Evolutionary conservation across 768 basidiomycete species (phyloP).

Genomic region (Strobilomyces confusus): DNA sequence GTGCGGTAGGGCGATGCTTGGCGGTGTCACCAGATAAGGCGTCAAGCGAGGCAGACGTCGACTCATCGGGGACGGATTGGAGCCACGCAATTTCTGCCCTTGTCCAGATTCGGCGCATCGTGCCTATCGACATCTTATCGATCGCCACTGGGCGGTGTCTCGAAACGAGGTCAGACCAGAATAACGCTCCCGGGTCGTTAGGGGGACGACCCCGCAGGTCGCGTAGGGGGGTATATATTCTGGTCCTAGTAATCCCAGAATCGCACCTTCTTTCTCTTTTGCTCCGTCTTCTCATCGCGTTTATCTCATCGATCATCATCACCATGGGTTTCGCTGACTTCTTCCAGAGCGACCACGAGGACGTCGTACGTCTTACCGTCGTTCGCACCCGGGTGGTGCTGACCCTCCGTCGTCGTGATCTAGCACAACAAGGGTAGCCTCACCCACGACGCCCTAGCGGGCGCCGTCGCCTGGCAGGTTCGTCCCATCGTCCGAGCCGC

Average conservation of each 20-base stretch:
- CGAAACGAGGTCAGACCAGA: slow-evolving; percentile 10
- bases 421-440: slow-evolving; percentile 12
- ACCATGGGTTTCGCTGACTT: slow-evolving; percentile 9
- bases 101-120: slow-evolving; percentile 2
- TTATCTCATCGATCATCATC: not conserved
- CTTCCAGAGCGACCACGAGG: not conserved
- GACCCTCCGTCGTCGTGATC: not conserved
- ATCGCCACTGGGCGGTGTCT: slow-evolving; percentile 6
- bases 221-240: slow-evolving; percentile 17
- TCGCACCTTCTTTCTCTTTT: not conserved
- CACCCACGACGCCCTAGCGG: slow-evolving; percentile 21
- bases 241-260: not conserved
- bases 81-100: not conserved
- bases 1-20: not conserved
- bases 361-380: slow-evolving; percentile 4
- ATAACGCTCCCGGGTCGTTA: slow-evolving; percentile 15
- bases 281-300: not conserved
- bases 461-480: slow-evolving; percentile 18
- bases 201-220: slow-evolving; percentile 3
- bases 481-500: not conserved
- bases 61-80: not conserved
- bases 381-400: not conserved
- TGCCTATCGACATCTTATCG: slow-evolving; percentile 20
- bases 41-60: not conserved
- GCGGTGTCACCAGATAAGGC: not conserved